These are phyloP conservation scores for Oryza meridionalis DNA, from an alignment of 176 grass and related monocot genomes.

Conservation along the genomic window DNA sequence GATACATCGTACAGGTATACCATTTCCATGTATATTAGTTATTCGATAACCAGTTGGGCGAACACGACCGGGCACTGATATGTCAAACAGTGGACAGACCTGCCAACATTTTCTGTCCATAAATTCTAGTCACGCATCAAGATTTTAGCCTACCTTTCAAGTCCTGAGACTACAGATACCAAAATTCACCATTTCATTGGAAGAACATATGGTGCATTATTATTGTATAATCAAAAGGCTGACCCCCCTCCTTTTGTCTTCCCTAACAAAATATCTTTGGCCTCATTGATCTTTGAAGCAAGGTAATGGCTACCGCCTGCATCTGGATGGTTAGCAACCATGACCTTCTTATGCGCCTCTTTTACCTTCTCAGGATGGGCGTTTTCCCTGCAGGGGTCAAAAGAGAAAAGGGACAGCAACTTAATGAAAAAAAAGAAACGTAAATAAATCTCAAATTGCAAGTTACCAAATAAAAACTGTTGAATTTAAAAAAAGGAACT, in stretches of 20 bases:
- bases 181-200: not conserved
- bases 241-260: slow-evolving; percentile 75
- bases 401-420: not conserved
- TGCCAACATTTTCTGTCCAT: slow-evolving; percentile 7
- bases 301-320: slow-evolving; percentile 88
- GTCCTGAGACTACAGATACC: not conserved
- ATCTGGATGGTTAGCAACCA: slow-evolving; percentile 89
- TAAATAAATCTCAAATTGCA: not conserved
- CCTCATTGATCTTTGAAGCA: slow-evolving; percentile 92
- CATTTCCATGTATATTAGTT: not conserved
- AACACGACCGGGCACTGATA: not conserved
- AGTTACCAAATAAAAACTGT: not conserved
- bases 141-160: slow-evolving; percentile 35
- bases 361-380: slow-evolving; percentile 76
- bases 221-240: slow-evolving; percentile 60
- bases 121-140: slow-evolving; percentile 19
- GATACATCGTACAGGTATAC: not conserved
- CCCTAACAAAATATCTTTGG: slow-evolving; percentile 71
- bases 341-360: slow-evolving; percentile 79
- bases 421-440: not conserved
- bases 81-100: slow-evolving; percentile 12
- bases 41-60: not conserved
- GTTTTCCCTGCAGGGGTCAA: slow-evolving; percentile 55
- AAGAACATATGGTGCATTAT: not conserved
- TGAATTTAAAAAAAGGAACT: not conserved